Base-by-base conservation (phyloP, 129 eudicot species). In the Erigeron canadensis region DNA sequence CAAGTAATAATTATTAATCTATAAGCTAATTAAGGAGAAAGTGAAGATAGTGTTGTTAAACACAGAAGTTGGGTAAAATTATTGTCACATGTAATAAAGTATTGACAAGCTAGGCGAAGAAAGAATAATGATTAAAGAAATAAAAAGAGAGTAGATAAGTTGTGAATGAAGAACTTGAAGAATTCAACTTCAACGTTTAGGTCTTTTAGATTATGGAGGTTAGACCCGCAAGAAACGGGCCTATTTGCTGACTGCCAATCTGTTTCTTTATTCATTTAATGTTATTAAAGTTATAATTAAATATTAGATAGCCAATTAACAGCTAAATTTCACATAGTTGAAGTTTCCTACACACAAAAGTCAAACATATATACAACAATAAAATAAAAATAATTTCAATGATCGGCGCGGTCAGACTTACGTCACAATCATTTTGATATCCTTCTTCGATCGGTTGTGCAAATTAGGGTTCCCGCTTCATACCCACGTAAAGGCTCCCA, bases 131-230 rank as follows among this genome's bases (percentile, higher is more conserved):
- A 37, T 7, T n/a, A 59, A 59, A 46, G 47, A 55, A 50, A n/a
- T 46, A 40, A 73, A 8, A 18, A 63, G 43, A 47, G 21, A 46
- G 72, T 69, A 77, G 59, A 51, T 70, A 57, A 51, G 59, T 41
- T 77, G 71, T 77, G 72, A 77, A 71, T 43, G 50, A 70, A 43
- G 61, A 80, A 82, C 87, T 84, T 77, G 97, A 78, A 84, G 92
- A 91, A 80, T 86, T 91, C 90, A 91, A 91, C 85, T 91, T 91
- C 97, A 88, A 88, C 96, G 92, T 82, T 91, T 80, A 82, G 85
- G 91, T 87, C 91, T 90, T 90, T 73, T 55, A 87, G 83, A 80
- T 71, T 71, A 78, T 71, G 62, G 82, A 71, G 76, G 77, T 78
- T 78, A 71, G 82, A 71, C 82, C 82, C 82, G 82, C 77, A 78